Base-by-base conservation (phyloP, 495 filamentous ascomycete genomes). In the Aspergillus ostianus region DNA sequence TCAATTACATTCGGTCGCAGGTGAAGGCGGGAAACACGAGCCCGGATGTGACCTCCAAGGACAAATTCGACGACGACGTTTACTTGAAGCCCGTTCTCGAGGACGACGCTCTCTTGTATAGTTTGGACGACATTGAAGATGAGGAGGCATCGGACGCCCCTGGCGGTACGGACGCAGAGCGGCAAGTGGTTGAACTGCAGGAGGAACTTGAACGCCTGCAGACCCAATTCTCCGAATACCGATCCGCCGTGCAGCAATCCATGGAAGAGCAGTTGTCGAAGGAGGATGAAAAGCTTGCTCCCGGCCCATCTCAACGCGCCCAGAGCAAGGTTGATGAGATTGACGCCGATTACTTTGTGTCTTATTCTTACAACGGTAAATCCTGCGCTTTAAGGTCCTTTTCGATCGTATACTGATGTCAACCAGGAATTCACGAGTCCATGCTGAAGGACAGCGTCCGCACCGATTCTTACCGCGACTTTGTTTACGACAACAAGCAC, bases 51-150 rank as follows among this genome's bases (percentile, higher is more conserved):
- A 84, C 86, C 49, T 80, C 82, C 10, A 78, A 74, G 58, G 72
- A 73, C 15, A 75, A 83, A 32, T 87, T 95, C 63, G 77, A 86
- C 29, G 85, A 90, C 56, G 92, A 98, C 56, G 73, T 78, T 54
- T 94, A 87, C 65, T 72, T 97, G 53, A 87, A 89, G 73, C 93
- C 93, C 1, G 86, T 90, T 10, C 72, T 98, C n/a, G 90, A 95
- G 64, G 91, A 96, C 65, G 93, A 98, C 61, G 88, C 92, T 15
- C 77, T 97, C 45, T 78, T 98, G 32, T 89, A 93, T 60, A 88
- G 83, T 51, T 76, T 97, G 53, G 92, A 94, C 60, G 93, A 96
- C 46, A 73, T 94, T 47, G 74, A 79, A 47, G 73, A 73, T 4
- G 62, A 72, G 47, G 62, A 72, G 47, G 64, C 51, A 4, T 56